phyloP scores from a whole-genome alignment of 257 asterid genomes.

The Cordia subcordata region DNA sequence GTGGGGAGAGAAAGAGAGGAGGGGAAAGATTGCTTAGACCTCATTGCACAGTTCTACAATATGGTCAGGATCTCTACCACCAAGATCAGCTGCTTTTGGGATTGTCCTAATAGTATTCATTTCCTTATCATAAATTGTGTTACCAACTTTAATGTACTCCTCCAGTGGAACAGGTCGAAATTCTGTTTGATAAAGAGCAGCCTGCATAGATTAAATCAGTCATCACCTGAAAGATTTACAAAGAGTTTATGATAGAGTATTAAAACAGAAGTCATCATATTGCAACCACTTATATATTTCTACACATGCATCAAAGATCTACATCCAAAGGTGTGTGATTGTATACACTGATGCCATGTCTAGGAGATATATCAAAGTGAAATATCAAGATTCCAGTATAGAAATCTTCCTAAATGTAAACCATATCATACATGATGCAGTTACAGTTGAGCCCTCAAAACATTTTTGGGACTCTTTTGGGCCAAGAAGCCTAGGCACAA shows the following conservation, averaged over 20 bases:
- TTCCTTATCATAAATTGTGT: slow-evolving; percentile 66
- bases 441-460: too few relatives aligned
- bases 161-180: slow-evolving; percentile 98
- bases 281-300: too few relatives aligned
- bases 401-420: too few relatives aligned
- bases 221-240: neutral
- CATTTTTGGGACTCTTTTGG: too few relatives aligned
- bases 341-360: too few relatives aligned
- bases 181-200: slow-evolving; percentile 88
- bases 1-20: slow-evolving; percentile 6
- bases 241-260: slow-evolving; percentile 2
- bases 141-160: slow-evolving; percentile 86
- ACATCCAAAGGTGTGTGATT: too few relatives aligned
- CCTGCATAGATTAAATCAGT: slow-evolving; percentile 41
- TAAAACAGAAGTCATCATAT: neutral
- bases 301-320: too few relatives aligned
- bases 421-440: too few relatives aligned
- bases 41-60: slow-evolving; percentile 92
- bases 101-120: slow-evolving; percentile 74
- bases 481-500: too few relatives aligned
- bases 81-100: slow-evolving; percentile 64
- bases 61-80: slow-evolving; percentile 98
- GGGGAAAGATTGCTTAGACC: slow-evolving; percentile 39
- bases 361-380: too few relatives aligned
- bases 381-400: too few relatives aligned